Conservation (phyloP, 2,329 filamentous ascomycete genomes). For the Microcera coccophila region DNA sequence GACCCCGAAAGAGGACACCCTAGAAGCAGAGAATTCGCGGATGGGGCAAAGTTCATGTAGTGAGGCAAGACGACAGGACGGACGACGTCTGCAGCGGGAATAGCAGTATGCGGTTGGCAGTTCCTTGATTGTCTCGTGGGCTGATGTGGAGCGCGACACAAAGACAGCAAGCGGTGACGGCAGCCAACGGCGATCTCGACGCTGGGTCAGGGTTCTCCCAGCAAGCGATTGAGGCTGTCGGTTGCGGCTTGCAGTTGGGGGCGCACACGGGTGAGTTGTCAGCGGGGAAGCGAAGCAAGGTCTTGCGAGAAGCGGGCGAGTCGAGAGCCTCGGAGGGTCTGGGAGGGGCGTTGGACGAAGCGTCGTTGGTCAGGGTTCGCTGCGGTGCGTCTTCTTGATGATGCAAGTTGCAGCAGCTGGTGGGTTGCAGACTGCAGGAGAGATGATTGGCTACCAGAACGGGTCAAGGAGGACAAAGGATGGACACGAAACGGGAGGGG, state of each 20-base stretch:
- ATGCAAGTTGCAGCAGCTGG: constrained; percentile 12
- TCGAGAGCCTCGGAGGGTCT: constrained; percentile 11
- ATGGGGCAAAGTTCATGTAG: constrained; percentile 18
- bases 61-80: constrained; percentile 13
- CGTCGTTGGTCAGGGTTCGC: constrained; percentile 2
- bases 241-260: not conserved
- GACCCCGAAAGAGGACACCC: constrained; percentile 35
- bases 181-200: constrained; percentile 24
- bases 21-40: constrained; percentile 22
- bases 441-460: constrained; percentile 20
- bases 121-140: constrained; percentile 25
- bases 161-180: constrained; percentile 20
- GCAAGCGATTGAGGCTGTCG: constrained; percentile 11
- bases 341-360: constrained; percentile 20
- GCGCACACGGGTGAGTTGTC: constrained; percentile 1
- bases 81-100: constrained; percentile 1
- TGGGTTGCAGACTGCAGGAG: constrained; percentile 10
- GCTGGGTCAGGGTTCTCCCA: constrained; percentile 21
- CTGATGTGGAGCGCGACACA: constrained; percentile 26
- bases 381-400: constrained; percentile 13
- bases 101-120: constrained; percentile 7
- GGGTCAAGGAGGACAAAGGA: no score
- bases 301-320: not conserved
- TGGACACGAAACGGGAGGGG: constrained; percentile 13
- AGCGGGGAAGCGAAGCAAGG: not conserved